Percentiles rank a stretch among this genome's conserved stretches.
phyloP scores from a whole-genome alignment of 2,329 filamentous ascomycete genomes.

The Xylaria sp. region DNA sequence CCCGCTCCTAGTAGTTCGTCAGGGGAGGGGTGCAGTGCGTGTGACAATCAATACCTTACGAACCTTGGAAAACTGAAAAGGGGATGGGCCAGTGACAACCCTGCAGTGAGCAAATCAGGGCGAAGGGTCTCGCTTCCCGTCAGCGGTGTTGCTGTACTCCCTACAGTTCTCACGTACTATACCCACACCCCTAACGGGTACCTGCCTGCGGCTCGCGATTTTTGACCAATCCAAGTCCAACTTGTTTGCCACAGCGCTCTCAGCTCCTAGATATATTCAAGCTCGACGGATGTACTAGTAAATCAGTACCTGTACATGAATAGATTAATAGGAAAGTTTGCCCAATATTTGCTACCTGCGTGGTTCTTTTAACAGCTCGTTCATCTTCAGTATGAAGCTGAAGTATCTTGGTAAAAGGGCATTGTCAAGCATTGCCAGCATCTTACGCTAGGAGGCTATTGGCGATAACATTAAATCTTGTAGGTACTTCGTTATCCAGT shows the following conservation, averaged over 20 bases:
- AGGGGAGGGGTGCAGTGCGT: constrained; percentile 14
- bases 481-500: neutral
- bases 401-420: too few species aligned
- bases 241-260: neutral
- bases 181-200: neutral
- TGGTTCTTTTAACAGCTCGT: too few species aligned
- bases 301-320: too few species aligned
- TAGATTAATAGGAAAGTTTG: too few species aligned
- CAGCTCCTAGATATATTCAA: neutral
- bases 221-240: neutral
- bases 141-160: constrained; percentile 2
- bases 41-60: constrained; percentile 1
- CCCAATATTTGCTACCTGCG: too few species aligned
- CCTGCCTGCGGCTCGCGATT: neutral
- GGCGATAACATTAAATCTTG: neutral
- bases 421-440: too few species aligned
- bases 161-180: neutral
- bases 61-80: constrained; percentile 20
- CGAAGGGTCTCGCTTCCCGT: constrained; percentile 6
- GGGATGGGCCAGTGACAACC: constrained; percentile 25
- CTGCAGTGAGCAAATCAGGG: constrained; percentile 18
- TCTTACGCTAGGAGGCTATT: too few species aligned
- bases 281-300: neutral
- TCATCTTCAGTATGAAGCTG: too few species aligned
- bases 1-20: neutral